Base-by-base conservation (phyloP, 2,329 filamentous ascomycete species). In the Xylariaceae sp. region DNA sequence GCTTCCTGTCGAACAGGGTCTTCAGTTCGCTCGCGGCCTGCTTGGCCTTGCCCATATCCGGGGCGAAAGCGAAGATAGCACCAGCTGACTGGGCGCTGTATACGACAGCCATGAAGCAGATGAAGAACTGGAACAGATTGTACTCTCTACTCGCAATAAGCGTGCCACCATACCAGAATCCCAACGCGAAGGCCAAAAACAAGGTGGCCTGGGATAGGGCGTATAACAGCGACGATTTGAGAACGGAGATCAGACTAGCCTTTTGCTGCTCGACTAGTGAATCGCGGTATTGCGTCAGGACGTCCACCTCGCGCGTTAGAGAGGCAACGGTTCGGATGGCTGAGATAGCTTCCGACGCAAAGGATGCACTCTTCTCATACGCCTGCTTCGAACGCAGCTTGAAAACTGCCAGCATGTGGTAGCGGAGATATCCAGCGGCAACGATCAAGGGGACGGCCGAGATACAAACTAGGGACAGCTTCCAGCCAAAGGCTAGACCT, bases 51-150 rank as follows among this genome's bases (percentile, higher is more conserved):
- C 89, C 87, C 87, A 95, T 95, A 62, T 96, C 90, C 0, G 91
- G 89, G 0, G 89, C 89, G 69, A 92, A 96, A 4, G 84, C 90
- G 76, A 94, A 96, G 66, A 92, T 86, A 11, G 85, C 87, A 6
- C 92, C 92, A 1, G 92, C 92, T 3, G 91, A 94, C 71, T 97
- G 92, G 0, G 91, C 88, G 52, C 91, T 90, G 65, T 95, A 96
- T 65, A 96, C 88, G 64, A 97, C 82, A 45, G 90, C 80, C 57
- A 86, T 84, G 73, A 96, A 96, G 65, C 89, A 91, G 46, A 96
- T 78, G 73, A 96, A 97, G 79, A 97, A 97, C 62, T 91, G 87
- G 71, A 92, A 92, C 65, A 90, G 79, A 61, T 73, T 70, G 70
- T 94, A 92, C 68, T 95, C 88, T 47, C 73, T 67, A 54, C 80